Conservation (phyloP, 2,329 filamentous ascomycete species). For the Harringtonia lauricola region DNA sequence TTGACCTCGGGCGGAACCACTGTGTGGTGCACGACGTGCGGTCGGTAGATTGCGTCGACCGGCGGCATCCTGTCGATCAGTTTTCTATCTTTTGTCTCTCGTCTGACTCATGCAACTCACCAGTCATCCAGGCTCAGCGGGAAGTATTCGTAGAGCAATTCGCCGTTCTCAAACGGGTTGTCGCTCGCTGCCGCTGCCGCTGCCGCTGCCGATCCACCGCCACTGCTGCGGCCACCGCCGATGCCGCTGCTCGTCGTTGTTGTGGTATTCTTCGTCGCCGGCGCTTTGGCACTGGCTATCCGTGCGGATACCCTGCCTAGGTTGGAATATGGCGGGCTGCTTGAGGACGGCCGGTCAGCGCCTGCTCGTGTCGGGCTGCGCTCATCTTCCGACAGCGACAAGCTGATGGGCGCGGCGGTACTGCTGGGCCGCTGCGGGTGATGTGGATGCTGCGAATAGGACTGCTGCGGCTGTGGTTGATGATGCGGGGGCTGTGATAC, state of each 20-base stretch:
- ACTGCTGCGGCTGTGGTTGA: slow-evolving; percentile 1
- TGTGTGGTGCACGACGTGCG: slow-evolving; percentile 89
- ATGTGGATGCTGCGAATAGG: slow-evolving; percentile 12
- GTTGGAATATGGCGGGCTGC: slow-evolving; percentile 37
- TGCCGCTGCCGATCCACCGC: slow-evolving; percentile 15
- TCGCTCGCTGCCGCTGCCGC: slow-evolving; percentile 23
- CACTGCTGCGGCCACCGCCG: background rate
- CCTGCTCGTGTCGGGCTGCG: slow-evolving; percentile 40
- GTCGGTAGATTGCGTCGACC: slow-evolving; percentile 80
- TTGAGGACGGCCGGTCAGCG: slow-evolving; percentile 26
- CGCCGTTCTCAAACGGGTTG: slow-evolving; percentile 64
- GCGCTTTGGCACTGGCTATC: background rate
- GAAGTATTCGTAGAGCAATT: slow-evolving; percentile 90
- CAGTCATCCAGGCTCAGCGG: slow-evolving; percentile 84
- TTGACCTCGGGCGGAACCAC: slow-evolving; percentile 58
- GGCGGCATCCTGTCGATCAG: slow-evolving; percentile 56
- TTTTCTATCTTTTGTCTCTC: background rate
- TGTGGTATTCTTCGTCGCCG: background rate
- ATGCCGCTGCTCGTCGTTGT: slow-evolving; percentile 14
- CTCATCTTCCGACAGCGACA: slow-evolving; percentile 51
- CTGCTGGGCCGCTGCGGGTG: slow-evolving; percentile 6
- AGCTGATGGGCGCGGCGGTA: slow-evolving; percentile 29
- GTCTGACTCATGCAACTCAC: slow-evolving; percentile 25
- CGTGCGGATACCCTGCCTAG: slow-evolving; percentile 4
- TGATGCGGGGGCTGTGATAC: background rate